phyloP scores from a whole-genome alignment of 495 filamentous ascomycete genomes.

The Cetradonia linearis region DNA sequence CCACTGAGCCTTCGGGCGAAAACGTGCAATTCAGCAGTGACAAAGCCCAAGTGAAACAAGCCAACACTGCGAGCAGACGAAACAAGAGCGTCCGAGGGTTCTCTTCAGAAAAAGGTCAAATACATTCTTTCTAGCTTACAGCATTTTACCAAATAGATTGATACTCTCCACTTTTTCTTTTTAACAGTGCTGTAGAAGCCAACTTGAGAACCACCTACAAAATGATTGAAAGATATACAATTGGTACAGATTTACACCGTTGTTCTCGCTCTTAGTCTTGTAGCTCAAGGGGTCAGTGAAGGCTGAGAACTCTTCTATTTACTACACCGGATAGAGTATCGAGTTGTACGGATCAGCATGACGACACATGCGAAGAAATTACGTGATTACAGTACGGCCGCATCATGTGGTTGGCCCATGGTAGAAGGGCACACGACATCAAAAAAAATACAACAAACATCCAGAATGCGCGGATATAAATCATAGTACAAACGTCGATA shows the following conservation, averaged over 20 bases:
- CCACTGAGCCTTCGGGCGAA: no score
- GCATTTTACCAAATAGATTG: not conserved
- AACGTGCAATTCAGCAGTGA: no score
- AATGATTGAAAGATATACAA: not conserved
- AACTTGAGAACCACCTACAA: not conserved
- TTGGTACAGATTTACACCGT: no score
- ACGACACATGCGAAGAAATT: not conserved
- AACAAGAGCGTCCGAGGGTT: not conserved
- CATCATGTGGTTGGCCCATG: not conserved
- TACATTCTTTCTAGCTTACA: not conserved
- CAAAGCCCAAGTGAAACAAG: no score
- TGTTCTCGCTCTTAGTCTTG: no score
- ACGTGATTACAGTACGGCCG: not conserved
- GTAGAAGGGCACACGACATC: not conserved
- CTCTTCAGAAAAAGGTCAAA: not conserved
- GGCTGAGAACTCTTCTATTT: no score
- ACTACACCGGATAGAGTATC: not conserved
- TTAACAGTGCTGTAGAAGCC: not conserved
- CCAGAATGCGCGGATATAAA: not conserved
- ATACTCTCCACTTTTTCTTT: not conserved
- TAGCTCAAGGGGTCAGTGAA: no score
- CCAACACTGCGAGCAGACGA: not conserved
- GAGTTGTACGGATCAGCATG: no score
- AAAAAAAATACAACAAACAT: not conserved
- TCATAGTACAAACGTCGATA: not conserved